Evolutionary conservation across 306 rosid species (phyloP), one percentile per base, ranked within the genome.

Genomic region (Quercus alba): DNA sequence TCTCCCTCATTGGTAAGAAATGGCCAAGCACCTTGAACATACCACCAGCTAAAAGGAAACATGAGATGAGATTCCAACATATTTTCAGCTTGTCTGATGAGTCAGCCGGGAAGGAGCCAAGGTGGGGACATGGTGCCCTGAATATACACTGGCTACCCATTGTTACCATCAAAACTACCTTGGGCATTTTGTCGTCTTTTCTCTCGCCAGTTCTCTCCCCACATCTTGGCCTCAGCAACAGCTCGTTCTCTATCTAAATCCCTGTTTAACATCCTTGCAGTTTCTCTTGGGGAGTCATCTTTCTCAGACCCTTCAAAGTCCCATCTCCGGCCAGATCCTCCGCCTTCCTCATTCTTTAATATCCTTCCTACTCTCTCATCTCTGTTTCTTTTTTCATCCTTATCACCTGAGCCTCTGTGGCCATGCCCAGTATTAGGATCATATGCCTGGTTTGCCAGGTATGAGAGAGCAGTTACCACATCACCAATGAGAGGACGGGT

Each of bases 131-230:
- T 21, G 72, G 72, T 56, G 72, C 77, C 77, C 35, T 4, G 26
- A 55, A 41, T 51, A 61, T 28, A 26, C 77, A 66, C 73, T n/a
- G 72, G 62, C 76, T 88, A 88, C 7, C 81, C 78, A 21, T 86
- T 89, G 31, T 88, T 77, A 31, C 85, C 97, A 73, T 93, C 97
- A 81, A 92, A 91, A 85, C 89, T 93, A 54, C 90, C 92, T 70
- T 85, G 87, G 77, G 82, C 87, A 71, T 83, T 85, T 83, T 88
- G 92, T 56, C 94, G 80, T 78, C 98, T 83, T 76, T 93, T 88
- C 68, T 93, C 97, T 74, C 98, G 89, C 94, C 85, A 90, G 82
- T 93, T 93, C 88, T 93, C 97, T 70, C 97, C 98, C 98, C 98
- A 93, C 94, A 88, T 86, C 88, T 91, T 93, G 33, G 98, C 98